A percentile compares a stretch with the other conserved stretches of the same genome.
These are phyloP conservation scores for Rhodotorula diobovata DNA, from an alignment of 768 basidiomycete genomes.

Conservation along the genomic window DNA sequence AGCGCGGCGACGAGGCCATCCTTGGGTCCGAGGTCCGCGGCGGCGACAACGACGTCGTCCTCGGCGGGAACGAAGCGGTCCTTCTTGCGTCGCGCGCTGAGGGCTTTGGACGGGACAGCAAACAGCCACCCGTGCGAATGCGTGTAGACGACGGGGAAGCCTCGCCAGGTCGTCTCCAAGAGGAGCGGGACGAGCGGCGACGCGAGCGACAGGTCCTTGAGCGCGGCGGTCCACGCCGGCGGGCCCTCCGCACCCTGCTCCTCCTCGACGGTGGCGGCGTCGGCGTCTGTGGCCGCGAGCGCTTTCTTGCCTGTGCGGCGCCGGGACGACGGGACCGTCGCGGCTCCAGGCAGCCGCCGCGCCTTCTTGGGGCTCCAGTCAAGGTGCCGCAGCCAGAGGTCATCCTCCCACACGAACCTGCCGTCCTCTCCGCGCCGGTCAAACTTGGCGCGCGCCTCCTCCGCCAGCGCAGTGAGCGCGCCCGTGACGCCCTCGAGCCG, in stretches of 20 bases:
- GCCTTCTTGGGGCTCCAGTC: conserved; percentile 84
- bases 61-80: background rate
- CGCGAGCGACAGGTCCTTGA: conserved; percentile 10
- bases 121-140: conserved; percentile 47
- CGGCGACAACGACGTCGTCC: background rate
- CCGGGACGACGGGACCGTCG: background rate
- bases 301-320: conserved; percentile 33
- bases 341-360: conserved; percentile 22
- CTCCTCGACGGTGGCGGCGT: background rate
- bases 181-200: conserved; percentile 52
- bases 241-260: background rate
- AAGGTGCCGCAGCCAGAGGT: conserved; percentile 65
- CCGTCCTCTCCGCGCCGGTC: conserved; percentile 48
- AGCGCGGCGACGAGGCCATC: background rate
- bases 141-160: conserved; percentile 46
- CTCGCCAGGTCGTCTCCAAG: conserved; percentile 54
- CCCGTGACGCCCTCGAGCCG: conserved; percentile 62
- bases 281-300: background rate
- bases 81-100: background rate
- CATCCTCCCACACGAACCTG: conserved; percentile 56
- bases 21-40: background rate
- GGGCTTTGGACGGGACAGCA: conserved; percentile 26
- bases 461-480: conserved; percentile 66
- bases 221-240: conserved; percentile 10
- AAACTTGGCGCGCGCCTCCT: conserved; percentile 54